phyloP scores from a whole-genome alignment of 1,139 yeast species.

The Blastobotrys indianensis region DNA sequence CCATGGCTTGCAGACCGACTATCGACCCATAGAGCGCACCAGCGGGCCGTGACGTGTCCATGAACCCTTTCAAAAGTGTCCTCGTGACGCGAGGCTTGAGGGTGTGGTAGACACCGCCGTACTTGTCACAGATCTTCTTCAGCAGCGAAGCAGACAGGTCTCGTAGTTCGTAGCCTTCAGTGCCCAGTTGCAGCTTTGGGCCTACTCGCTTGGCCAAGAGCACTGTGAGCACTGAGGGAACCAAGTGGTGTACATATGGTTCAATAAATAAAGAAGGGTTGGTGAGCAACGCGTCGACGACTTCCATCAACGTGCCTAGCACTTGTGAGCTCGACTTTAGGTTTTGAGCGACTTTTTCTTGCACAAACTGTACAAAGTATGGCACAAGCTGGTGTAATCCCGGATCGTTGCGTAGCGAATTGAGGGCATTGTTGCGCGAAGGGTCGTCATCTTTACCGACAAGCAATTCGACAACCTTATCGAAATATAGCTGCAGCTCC shows the following conservation, averaged over 20 bases:
- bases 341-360: slow-evolving; percentile 90
- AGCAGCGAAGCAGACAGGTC: slow-evolving; percentile 84
- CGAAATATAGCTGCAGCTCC: slow-evolving; percentile 89
- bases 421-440: slow-evolving; percentile 71
- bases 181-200: slow-evolving; percentile 34
- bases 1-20: slow-evolving; percentile 75
- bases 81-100: slow-evolving; percentile 91
- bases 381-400: slow-evolving; percentile 97
- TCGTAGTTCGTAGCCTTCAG: slow-evolving; percentile 46
- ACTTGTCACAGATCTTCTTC: slow-evolving; percentile 67
- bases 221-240: slow-evolving; percentile 91
- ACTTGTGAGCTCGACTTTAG: slow-evolving; percentile 60
- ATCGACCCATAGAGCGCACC: slow-evolving; percentile 94
- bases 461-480: slow-evolving; percentile 79
- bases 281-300: slow-evolving; percentile 75
- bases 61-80: slow-evolving; percentile 81
- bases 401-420: slow-evolving; percentile 82
- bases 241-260: slow-evolving; percentile 92
- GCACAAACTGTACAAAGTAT: slow-evolving; percentile 90
- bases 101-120: slow-evolving; percentile 83
- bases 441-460: slow-evolving; percentile 48
- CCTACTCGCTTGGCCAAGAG: slow-evolving; percentile 89
- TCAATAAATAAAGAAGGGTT: slow-evolving; percentile 86
- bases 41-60: slow-evolving; percentile 70
- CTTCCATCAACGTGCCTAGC: slow-evolving; percentile 84